phyloP scores from a whole-genome alignment of 768 basidiomycete species.

The Agrocybe praecox region DNA sequence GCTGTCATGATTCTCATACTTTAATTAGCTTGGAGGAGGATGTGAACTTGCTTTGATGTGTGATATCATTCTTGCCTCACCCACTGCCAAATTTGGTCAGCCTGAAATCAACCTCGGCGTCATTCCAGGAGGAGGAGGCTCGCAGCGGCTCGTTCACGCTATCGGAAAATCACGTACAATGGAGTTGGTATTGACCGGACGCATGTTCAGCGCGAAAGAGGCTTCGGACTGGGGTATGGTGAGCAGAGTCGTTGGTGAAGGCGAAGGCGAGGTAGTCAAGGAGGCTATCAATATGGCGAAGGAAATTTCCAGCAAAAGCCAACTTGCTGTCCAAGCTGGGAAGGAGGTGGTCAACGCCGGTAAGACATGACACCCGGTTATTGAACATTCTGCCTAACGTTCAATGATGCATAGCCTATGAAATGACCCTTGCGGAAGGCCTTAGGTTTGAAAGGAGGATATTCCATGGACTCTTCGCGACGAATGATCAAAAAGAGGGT shows the following conservation, averaged over 20 bases:
- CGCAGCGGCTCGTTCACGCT: conserved; percentile 83
- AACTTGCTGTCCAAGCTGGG: conserved; percentile 78
- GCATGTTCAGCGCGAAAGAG: conserved; percentile 76
- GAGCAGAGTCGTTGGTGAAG: conserved; percentile 75
- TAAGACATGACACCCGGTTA: conserved; percentile 27
- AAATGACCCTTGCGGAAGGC: conserved; percentile 81
- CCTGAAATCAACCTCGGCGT: conserved; percentile 96
- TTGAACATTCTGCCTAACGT: not conserved
- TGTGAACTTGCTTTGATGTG: conserved; percentile 97
- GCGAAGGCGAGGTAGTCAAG: conserved; percentile 78
- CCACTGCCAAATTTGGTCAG: conserved; percentile 91
- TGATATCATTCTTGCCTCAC: conserved; percentile 92
- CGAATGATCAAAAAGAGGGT: conserved; percentile 96
- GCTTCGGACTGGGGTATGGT: conserved; percentile 90
- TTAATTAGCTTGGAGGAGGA: conserved; percentile 85
- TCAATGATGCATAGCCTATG: conserved; percentile 56
- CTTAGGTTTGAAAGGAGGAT: conserved; percentile 84
- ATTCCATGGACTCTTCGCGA: conserved; percentile 92
- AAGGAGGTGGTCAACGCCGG: conserved; percentile 96
- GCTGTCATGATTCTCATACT: not conserved
- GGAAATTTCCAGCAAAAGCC: conserved; percentile 80
- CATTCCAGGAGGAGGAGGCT: conserved; percentile 94
- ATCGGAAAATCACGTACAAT: conserved; percentile 94
- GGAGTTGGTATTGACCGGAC: conserved; percentile 92
- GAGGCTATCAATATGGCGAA: conserved; percentile 84